Percentiles rank a stretch among this genome's conserved stretches.
Evolutionary conservation across 345 rosid genomes (phyloP).

Genomic region (Eucalyptus coolabah): DNA sequence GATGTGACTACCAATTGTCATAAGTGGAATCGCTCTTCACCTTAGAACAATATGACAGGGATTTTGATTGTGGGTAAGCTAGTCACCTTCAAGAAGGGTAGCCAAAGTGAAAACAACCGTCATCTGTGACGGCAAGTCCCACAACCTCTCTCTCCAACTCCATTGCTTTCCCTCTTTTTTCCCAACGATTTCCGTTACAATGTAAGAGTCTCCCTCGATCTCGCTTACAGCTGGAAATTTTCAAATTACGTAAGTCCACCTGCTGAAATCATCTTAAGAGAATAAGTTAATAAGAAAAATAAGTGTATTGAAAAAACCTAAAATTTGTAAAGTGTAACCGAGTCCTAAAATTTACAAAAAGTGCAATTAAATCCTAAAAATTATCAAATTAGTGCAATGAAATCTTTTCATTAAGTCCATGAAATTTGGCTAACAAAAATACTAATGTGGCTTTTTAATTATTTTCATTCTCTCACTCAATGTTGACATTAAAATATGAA

Average conservation of each 20-base stretch:
- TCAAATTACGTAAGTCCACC: background rate
- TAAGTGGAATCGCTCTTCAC: background rate
- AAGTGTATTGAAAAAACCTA: too few species aligned
- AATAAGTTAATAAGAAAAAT: background rate
- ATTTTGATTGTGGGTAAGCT: background rate
- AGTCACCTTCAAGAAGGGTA: too few species aligned
- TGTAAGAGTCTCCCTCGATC: background rate
- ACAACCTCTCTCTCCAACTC: background rate
- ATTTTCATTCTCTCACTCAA: rapidly evolving
- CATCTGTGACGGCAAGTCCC: rapidly evolving
- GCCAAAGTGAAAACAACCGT: background rate
- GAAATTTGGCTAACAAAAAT: too few species aligned
- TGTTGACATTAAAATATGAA: too few species aligned
- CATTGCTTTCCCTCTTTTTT: background rate
- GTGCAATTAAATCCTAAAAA: rapidly evolving
- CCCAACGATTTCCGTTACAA: rapidly evolving
- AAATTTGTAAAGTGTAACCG: rapidly evolving
- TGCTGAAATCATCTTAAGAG: background rate
- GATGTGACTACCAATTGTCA: background rate
- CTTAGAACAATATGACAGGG: background rate
- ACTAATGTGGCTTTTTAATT: rapidly evolving
- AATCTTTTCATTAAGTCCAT: rapidly evolving
- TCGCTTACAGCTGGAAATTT: background rate
- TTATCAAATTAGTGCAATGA: rapidly evolving
- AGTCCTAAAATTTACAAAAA: rapidly evolving